A percentile compares a stretch with the other conserved stretches of the same genome.
phyloP scores from a whole-genome alignment of 371 early-diverging fungal genomes.

The Saksenaea oblongispora region DNA sequence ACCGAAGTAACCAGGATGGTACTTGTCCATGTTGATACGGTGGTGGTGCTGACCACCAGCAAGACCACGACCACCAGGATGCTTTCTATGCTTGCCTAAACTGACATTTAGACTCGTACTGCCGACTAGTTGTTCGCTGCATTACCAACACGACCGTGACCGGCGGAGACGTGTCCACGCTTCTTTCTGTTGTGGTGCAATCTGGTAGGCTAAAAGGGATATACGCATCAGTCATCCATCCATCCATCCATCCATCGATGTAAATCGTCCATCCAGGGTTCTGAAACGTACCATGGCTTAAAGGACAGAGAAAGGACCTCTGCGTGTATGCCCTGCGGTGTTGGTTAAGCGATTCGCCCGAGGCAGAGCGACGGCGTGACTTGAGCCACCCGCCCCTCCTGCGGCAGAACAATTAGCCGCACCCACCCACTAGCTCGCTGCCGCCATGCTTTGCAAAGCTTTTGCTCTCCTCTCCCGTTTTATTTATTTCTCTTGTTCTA shows the following conservation, averaged over 20 bases:
- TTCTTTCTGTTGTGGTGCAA: slow-evolving; percentile 85
- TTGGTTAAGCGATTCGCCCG: no score
- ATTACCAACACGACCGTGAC: slow-evolving; percentile 85
- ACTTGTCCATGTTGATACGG: slow-evolving; percentile 99
- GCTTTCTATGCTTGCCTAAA: slow-evolving; percentile 98
- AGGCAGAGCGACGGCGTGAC: background rate
- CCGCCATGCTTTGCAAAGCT: no score
- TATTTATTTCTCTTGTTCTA: no score
- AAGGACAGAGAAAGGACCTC: background rate
- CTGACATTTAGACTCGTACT: no score
- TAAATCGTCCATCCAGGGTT: background rate
- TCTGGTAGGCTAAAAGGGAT: slow-evolving; percentile 74
- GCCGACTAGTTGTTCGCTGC: no score
- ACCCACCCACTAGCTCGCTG: no score
- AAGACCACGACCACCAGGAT: slow-evolving; percentile 99
- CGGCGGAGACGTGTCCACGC: slow-evolving; percentile 93
- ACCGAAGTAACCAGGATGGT: slow-evolving; percentile 93
- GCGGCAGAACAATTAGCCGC: no score
- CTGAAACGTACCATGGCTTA: background rate
- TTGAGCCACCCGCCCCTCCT: background rate
- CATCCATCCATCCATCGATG: background rate
- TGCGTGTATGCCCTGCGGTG: no score
- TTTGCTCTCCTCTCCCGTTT: no score
- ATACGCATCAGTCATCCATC: background rate
- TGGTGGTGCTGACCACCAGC: slow-evolving; percentile 99